Base-by-base conservation (phyloP, 345 rosid species). In the Populus alba region DNA sequence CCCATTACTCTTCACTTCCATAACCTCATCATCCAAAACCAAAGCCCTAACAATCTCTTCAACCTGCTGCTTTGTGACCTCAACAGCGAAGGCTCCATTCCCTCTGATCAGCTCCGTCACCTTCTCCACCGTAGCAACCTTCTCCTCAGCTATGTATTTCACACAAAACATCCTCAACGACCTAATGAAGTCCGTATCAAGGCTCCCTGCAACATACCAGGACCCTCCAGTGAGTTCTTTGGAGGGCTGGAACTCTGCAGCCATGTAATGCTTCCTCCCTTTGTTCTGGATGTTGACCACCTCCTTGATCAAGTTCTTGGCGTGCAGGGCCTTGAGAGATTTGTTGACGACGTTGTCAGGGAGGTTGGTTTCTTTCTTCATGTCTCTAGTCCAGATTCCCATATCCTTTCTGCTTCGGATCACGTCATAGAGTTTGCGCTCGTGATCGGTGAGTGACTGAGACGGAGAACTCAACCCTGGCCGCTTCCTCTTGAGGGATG, bases 191-290 rank as follows among this genome's bases (percentile, higher is more conserved):
- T 81, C 81, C 0, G 80, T 62, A 47, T 93, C 88, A 9, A 95
- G 92, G 45, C 74, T 72, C 3, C 98, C 99, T 67, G 86, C 88
- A 3, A 4, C 66, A 75, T 95, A 95, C 97, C 97, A 95, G 5
- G 88, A 84, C 38, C 98, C 99, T 6, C 98, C 99, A 0, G 96
- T 90, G 70, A 93, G 81, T 76, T 87, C 96, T 31, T 84, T 80
- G 2, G 91, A 81, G 6, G 97, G 95, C 74, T 91, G 86, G 51
- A 92, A 92, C 80, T 93, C 97, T 0, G 80, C 45, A 0, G 97
- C 93, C 70, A 93, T 78, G 57, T 41, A 87, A 80, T 86, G 91
- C 78, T 91, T 95, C 77, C 69, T 51, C 1, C 88, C 90, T 75
- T 82, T 91, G 84, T 77, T 86, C 73, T 89, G 90, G 75, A 90